A percentile compares a stretch with the other conserved stretches of the same genome.
These are phyloP conservation scores for Marsdenia floribunda DNA, from an alignment of 257 asterid species.

Conservation along the genomic window DNA sequence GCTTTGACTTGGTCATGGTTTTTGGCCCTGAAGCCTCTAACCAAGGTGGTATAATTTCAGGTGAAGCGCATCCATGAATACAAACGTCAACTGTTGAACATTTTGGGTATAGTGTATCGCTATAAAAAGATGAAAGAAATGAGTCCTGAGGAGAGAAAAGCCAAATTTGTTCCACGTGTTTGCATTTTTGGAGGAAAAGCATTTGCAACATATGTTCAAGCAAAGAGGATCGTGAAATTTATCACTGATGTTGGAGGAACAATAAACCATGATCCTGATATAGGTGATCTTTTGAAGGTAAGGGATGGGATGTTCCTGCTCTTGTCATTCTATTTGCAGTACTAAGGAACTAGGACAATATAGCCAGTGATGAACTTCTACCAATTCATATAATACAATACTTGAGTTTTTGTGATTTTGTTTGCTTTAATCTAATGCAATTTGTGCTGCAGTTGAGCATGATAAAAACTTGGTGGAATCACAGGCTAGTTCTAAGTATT, in stretches of 20 bases:
- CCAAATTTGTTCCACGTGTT: conserved; percentile 45
- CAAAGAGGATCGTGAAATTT: conserved; percentile 56
- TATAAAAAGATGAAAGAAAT: conserved; percentile 61
- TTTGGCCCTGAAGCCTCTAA: not conserved
- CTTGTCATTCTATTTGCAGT: not conserved
- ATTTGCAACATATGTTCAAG: conserved; percentile 53
- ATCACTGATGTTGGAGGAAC: conserved; percentile 55
- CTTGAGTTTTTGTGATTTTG: not conserved
- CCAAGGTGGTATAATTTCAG: conserved; percentile 20
- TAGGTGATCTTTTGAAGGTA: conserved; percentile 59
- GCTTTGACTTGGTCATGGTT: not conserved
- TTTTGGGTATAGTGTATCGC: conserved; percentile 48
- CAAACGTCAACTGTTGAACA: conserved; percentile 52
- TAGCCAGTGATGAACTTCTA: not conserved
- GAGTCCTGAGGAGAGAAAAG: conserved; percentile 41
- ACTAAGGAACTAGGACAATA: not conserved
- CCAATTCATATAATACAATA: not conserved
- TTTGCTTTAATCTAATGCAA: not conserved
- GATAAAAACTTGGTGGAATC: not conserved
- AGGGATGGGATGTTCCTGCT: not conserved
- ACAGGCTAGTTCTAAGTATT: not conserved
- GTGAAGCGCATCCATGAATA: conserved; percentile 59
- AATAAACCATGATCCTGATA: conserved; percentile 51
- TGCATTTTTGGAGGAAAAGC: conserved; percentile 67
- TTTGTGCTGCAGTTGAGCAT: not conserved